Evolutionary conservation across 176 grass and related monocot genomes (phyloP).

Genomic region (Oryza meridionalis): DNA sequence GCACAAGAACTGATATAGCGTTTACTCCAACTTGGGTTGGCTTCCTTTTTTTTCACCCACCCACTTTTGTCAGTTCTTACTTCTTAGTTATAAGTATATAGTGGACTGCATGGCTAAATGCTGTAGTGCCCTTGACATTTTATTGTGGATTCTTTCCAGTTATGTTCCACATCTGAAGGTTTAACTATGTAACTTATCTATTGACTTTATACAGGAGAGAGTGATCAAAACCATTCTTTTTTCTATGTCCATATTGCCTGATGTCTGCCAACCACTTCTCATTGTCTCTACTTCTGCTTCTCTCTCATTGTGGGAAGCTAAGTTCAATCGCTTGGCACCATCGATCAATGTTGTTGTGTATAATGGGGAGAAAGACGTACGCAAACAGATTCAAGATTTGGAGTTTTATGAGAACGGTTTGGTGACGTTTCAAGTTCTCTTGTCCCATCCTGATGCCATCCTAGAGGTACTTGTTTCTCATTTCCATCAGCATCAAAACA

Average conservation of each 20-base stretch:
- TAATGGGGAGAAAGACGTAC: slow-evolving; percentile 64
- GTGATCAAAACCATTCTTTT: slow-evolving; percentile 86
- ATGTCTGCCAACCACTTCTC: slow-evolving; percentile 67
- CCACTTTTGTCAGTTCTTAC: slow-evolving; percentile 2
- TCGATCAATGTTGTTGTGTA: slow-evolving; percentile 78
- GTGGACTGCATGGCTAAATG: slow-evolving; percentile 10
- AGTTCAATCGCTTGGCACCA: slow-evolving; percentile 77
- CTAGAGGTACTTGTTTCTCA: slow-evolving; percentile 63
- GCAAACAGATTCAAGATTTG: slow-evolving; percentile 68
- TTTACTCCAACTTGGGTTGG: background rate
- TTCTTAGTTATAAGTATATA: background rate
- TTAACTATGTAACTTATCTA: slow-evolving; percentile 27
- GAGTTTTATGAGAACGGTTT: slow-evolving; percentile 74
- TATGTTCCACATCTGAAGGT: slow-evolving; percentile 1
- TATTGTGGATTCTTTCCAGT: background rate
- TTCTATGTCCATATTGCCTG: slow-evolving; percentile 55
- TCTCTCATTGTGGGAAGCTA: slow-evolving; percentile 78
- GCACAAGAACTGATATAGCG: background rate
- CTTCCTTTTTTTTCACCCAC: slow-evolving; percentile 15
- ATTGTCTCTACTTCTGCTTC: slow-evolving; percentile 62
- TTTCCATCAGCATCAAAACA: background rate
- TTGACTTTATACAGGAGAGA: slow-evolving; percentile 60
- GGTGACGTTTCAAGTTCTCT: slow-evolving; percentile 85
- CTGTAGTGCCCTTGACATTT: background rate
- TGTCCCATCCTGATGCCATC: slow-evolving; percentile 75